These are phyloP conservation scores for Botrytis squamosa DNA, from an alignment of 2,329 filamentous ascomycete species.

Conservation along the genomic window DNA sequence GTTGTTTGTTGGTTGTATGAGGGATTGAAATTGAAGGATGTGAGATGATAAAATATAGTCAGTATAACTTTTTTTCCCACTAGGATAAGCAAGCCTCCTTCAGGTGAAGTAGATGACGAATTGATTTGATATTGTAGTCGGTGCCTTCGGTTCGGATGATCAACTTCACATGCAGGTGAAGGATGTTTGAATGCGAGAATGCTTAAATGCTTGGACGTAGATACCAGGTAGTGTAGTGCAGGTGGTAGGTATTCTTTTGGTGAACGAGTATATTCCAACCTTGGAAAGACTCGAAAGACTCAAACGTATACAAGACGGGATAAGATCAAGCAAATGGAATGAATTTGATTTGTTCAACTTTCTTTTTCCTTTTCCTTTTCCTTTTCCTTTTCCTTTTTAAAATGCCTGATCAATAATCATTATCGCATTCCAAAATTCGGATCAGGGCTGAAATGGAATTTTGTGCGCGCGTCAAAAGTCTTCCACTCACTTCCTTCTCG, in stretches of 20 bases:
- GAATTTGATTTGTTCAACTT: not conserved
- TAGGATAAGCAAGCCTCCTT: not conserved
- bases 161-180: constrained; percentile 2
- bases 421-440: not conserved
- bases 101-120: constrained; percentile 13
- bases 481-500: not conserved
- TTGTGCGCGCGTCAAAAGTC: not conserved
- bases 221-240: not conserved
- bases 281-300: not conserved
- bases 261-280: not conserved
- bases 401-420: not conserved
- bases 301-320: not conserved
- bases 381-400: no score
- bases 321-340: not conserved
- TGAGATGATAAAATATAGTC: not conserved
- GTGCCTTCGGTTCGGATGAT: constrained; percentile 24
- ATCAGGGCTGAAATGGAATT: not conserved
- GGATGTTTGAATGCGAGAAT: not conserved
- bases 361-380: no score
- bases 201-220: not conserved
- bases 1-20: not conserved
- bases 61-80: not conserved
- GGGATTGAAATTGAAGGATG: not conserved
- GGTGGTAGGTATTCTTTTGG: not conserved
- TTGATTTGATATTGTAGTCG: constrained; percentile 11